phyloP scores from a whole-genome alignment of 2,329 filamentous ascomycete species.

The Thelonectria discophora region DNA sequence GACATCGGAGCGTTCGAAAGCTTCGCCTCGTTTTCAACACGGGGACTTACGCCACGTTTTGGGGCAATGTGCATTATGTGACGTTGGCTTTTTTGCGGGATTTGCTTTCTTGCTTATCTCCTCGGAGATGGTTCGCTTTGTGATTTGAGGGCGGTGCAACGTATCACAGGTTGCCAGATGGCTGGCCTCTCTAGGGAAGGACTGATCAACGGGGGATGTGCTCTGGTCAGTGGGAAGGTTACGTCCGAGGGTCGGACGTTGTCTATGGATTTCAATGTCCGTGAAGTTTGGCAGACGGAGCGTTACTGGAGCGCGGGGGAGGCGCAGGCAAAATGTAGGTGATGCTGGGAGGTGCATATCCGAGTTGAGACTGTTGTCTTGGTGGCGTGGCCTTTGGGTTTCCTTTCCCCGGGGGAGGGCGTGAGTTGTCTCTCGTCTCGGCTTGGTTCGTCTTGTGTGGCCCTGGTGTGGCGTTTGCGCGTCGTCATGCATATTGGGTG shows the following conservation, averaged over 20 bases:
- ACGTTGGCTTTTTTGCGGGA: not conserved
- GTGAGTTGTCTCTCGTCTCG: not conserved
- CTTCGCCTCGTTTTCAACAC: no score
- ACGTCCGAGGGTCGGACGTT: not conserved
- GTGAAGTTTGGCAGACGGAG: not conserved
- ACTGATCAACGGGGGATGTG: not conserved
- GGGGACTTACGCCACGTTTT: no score
- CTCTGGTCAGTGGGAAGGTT: not conserved
- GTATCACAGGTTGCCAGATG: not conserved
- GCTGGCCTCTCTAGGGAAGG: not conserved
- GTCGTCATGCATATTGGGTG: not conserved
- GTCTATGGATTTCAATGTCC: not conserved
- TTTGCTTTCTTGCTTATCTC: not conserved
- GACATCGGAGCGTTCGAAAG: no score
- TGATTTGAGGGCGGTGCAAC: not conserved
- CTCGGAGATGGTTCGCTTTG: not conserved
- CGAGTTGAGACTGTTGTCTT: not conserved
- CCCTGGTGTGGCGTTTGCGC: not conserved
- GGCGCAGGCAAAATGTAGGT: not conserved
- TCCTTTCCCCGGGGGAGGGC: not conserved
- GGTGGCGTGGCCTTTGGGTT: not conserved
- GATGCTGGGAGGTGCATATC: not conserved
- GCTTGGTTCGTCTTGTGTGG: not conserved
- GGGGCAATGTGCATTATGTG: not conserved
- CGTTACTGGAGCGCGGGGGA: not conserved